Percentiles rank a stretch among this genome's conserved stretches.
Conservation (phyloP, 257 asterid species). For the Solanum clarkiae region DNA sequence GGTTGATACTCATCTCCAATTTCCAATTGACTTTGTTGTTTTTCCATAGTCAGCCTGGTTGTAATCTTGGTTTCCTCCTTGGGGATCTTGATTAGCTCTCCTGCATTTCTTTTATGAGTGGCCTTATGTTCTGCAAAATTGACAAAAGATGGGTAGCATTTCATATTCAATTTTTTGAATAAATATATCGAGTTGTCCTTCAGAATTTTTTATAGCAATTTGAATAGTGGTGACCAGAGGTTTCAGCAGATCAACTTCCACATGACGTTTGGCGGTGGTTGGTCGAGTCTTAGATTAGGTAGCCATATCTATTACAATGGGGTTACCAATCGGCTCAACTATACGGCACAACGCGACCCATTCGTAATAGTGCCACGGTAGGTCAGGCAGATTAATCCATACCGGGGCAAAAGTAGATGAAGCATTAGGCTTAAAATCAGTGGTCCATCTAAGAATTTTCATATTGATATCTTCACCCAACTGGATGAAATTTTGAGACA, state of each 20-base stretch:
- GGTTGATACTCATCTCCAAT: too few species aligned
- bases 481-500: too few species aligned
- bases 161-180: background rate
- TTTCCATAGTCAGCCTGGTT: background rate
- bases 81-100: background rate
- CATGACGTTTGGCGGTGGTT: background rate
- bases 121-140: background rate
- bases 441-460: too few species aligned
- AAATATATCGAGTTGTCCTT: background rate
- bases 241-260: too few species aligned
- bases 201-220: too few species aligned
- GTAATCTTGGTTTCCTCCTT: background rate
- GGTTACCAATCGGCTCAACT: background rate
- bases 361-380: background rate
- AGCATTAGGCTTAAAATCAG: background rate
- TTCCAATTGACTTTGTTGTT: background rate
- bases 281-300: background rate
- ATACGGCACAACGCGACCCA: background rate
- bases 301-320: too few species aligned
- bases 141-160: background rate
- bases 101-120: background rate
- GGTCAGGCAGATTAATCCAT: background rate
- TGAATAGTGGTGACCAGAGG: background rate
- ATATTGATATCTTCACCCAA: background rate
- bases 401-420: background rate